phyloP scores from a whole-genome alignment of 106 monocot species.

The Cymbidium sinense region DNA sequence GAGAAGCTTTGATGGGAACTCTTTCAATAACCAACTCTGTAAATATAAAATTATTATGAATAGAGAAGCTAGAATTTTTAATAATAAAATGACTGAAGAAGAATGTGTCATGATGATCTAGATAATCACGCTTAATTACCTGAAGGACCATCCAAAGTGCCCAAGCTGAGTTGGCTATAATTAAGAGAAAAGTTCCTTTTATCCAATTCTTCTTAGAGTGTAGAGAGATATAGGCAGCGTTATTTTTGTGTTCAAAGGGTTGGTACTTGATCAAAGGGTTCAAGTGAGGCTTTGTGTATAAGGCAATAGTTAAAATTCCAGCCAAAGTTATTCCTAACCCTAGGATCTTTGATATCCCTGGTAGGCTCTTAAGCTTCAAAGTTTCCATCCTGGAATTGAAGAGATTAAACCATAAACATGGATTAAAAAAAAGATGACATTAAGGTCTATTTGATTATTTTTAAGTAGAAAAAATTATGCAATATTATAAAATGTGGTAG shows the following conservation, averaged over 20 bases:
- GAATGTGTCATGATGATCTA: no score
- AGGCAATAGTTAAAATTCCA: constrained; percentile 40
- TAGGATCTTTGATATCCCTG: constrained; percentile 37
- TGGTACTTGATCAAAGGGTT: constrained; percentile 20
- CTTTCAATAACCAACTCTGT: constrained; percentile 38
- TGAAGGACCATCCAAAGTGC: constrained; percentile 15
- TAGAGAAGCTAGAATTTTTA: no score
- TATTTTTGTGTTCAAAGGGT: constrained; percentile 3
- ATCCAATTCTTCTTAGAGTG: constrained; percentile 20
- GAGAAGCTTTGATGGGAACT: constrained; percentile 46
- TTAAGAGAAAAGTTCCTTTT: constrained; percentile 34
- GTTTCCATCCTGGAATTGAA: constrained; percentile 36
- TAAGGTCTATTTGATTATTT: no score
- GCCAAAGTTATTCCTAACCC: constrained; percentile 39
- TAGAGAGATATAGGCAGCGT: neutral
- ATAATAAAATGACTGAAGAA: no score
- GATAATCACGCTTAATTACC: neutral
- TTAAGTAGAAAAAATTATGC: no score
- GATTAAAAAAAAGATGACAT: no score
- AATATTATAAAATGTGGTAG: no score
- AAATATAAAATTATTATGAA: no score
- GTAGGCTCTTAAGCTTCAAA: constrained; percentile 30
- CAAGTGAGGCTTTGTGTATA: constrained; percentile 30
- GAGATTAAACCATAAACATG: no score
- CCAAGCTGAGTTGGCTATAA: constrained; percentile 17